Base-by-base conservation (phyloP, 805 yeast genomes). In the Candida nemodendra region DNA sequence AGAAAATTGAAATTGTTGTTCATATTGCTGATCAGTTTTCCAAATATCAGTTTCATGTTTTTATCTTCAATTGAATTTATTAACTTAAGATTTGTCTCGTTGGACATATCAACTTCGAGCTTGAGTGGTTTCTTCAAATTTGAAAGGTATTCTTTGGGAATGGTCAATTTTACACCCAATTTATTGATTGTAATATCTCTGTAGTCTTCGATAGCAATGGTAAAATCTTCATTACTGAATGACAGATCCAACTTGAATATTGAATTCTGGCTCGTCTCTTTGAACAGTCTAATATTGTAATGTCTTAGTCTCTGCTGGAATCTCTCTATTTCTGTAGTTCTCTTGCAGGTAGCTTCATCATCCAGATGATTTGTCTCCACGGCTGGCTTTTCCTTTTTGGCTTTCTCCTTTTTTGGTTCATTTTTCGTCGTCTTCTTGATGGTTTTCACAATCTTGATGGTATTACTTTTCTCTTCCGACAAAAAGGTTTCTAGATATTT, bases 401-500 rank as follows among this genome's bases (percentile, higher is more conserved):
- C 36, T 32, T 27, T 19, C 16, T 42, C 34, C 15, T 42, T 35
- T 19, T 25, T 24, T 17, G 31, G 27, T 25, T 38, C 32, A 13
- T 41, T 28, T 5, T 30, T 29, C 12, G 8, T 16, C 14, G 42
- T 38, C 26, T 40, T 41, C 36, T 50, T 54, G n/a, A 48, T 50
- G 9, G 53, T 48, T 32, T 50, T 58, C 18, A 81, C 80, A 48
- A 83, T 69, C 53, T 79, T 84, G 42, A 84, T 63, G 0, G 86
- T 79, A 16, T 73, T 76, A 29, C 72, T 69, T 48, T 79, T 80
- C 45, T 81, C 81, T 58, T 70, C 71, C 32, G 73, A 69, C 39
- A 84, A 63, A 49, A 81, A 76, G 29, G 53, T 48, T 50, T 84
- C 91, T 34, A 84, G 64, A 40, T 77, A 66, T 43, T 61, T 65